Evolutionary conservation across 805 yeast genomes (phyloP), one percentile per base, ranked within the genome.

Genomic region (Candida ovalis): DNA sequence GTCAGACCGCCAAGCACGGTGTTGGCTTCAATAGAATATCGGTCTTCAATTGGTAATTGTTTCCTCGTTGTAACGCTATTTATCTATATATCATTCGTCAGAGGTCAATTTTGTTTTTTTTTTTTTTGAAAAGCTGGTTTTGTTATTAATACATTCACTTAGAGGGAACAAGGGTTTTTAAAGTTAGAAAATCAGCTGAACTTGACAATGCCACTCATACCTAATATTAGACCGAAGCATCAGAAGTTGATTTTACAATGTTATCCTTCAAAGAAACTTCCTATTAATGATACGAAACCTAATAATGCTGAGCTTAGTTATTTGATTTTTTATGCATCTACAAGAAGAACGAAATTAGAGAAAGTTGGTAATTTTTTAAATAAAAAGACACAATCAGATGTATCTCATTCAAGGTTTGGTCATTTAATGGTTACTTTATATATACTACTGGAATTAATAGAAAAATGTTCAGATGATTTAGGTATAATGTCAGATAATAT

Each of bases 231-330:
- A 21, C 87, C 96, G 2, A 91, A 92, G 64, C 98, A 91, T 66
- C 97, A 91, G 67, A 83, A 88, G 61, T 75, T 91, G 60, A 87
- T 94, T 35, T 77, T 86, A 44, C 96, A 88, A 66, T 94, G 98
- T 71, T 92, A 92, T 65, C 98, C 94, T 1, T 97, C 97, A 1
- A 77, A 89, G 51, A 84, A 82, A 7, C 52, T 62, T 17, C 52
- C 64, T 2, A 49, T 52, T 15, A 77, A 78, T 5, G 98, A 91
- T 61, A 91, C 91, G 70, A 84, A 86, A 59, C 96, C 99, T 15
- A 91, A 92, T 64, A 82, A 96, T 2, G 88, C 96, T 19, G 98
- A 94, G 64, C 75, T 95, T 42, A 85, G 95, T 50, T 89, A 90
- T 62, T 74, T 92, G 56, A 70, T 92, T 28, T 92, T 86, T 72